Base-by-base conservation (phyloP, 305 asterid genomes). In the Solanum hybrid region DNA sequence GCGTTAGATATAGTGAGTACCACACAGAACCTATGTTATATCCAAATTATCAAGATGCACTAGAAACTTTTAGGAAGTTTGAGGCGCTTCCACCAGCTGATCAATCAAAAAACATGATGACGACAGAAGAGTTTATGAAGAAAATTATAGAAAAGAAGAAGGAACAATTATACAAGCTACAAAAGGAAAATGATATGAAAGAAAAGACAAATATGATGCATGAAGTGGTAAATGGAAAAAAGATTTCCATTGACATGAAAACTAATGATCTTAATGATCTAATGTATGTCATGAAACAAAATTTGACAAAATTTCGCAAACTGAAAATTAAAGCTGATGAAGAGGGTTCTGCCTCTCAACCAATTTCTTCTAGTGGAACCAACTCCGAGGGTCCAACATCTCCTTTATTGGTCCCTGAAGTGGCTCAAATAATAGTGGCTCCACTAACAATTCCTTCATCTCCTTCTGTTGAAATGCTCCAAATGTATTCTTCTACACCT, bases 251-350 rank as follows among this genome's bases (percentile, higher is more conserved):
- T 60, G 26, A 60, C 71, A 19, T 60, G 5, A 60, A 60, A 5
- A 45, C 19, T 40, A 11, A 40, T 11, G 51, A 40, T 17, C n/a
- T 15, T 19, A 60, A 60, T 17, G 71, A 60, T 60, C 71, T 60
- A 60, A 17, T 60, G 71, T 60, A 60, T 60, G 26, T 60, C 11
- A 60, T 19, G 71, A 17, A 17, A 6, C 71, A 60, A 60, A 7
- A 60, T 19, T 19, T 60, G 10, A 60, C 6, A 7, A 1, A 0
- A 0, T 5, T 60, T 2, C 2, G 10, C 24, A 1, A 45, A 14
- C 64, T 45, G 64, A 45, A 45, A 45, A 45, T 45, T 5, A 45
- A 45, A 60, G 24, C 4, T 60, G 71, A 60, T 60, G 10, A 60
- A 60, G n/a, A 60, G n/a, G 71, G 71, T 60, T 60, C 71, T 56